Base-by-base conservation (phyloP, 1,284 basidiomycete genomes). In the Chondrostereum purpureum region DNA sequence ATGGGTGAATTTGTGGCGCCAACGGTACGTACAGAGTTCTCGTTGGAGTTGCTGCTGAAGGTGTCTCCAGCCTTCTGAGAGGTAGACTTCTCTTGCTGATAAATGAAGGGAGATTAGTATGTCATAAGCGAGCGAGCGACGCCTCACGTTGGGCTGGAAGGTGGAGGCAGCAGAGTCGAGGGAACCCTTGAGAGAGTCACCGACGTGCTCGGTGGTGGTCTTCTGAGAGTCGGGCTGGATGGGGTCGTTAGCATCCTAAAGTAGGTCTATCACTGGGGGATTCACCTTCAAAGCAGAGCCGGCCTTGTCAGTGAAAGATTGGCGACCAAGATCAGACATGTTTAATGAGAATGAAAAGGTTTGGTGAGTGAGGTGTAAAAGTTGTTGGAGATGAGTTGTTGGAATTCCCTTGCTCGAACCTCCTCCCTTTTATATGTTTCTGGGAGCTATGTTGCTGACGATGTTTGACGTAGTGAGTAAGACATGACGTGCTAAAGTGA, bases 291-390 rank as follows among this genome's bases (percentile, higher is more conserved):
- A 11, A 35, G 70, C 63, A 55, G 72, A 55, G 21, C 56, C 52
- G 41, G 66, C 68, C 59, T 75, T 77, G 65, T 75, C 72, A 57
- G 73, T 72, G 60, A 76, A 60, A 48, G 67, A 69, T 68, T 77
- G 70, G 50, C 75, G 73, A 45, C 53, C 61, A 40, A 58, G 57
- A 55, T 73, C 70, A 47, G 70, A 69, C 71, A 72, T 73, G 50
- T n/a, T 39, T 39, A 18, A 12, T n/a, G 19, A 17, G 13, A 8
- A 31, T 31, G 27, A 31, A 31, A n/a, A 31, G n/a, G n/a, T n/a
- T n/a, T n/a, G n/a, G n/a, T n/a, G 27, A 31, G 27, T 31, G n/a
- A 31, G n/a, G 27, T 31, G 27, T n/a, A n/a, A n/a, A n/a, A 31
- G 27, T 31, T 31, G 27, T 8, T 31, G 27, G 27, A 31, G 27